phyloP scores from a whole-genome alignment of 306 rosid species.

The Cucumis hystrix region DNA sequence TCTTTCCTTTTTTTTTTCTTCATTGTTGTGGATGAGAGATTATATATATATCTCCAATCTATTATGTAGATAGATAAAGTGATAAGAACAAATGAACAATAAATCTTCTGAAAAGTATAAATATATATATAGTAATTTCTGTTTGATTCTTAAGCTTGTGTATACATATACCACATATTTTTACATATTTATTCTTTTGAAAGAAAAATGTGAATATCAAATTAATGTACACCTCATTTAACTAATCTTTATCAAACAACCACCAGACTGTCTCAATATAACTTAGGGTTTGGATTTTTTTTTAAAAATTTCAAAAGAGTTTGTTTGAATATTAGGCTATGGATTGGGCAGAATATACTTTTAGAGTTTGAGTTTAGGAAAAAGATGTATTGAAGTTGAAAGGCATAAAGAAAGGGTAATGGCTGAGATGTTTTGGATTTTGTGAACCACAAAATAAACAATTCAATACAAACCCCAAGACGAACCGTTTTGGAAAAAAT shows the following conservation, averaged over 20 bases:
- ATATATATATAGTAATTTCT: too few relatives aligned
- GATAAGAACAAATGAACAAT: neutral
- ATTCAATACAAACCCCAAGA: neutral
- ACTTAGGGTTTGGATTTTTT: too few relatives aligned
- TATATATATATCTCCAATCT: too few relatives aligned
- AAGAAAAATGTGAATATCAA: neutral
- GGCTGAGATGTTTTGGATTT: neutral
- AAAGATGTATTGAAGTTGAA: neutral
- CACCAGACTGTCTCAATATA: neutral
- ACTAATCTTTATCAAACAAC: neutral
- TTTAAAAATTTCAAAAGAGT: too few relatives aligned
- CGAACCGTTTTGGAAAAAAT: neutral
- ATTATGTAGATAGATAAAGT: neutral
- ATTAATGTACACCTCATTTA: neutral
- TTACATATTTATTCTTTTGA: too few relatives aligned
- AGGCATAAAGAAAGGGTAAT: neutral
- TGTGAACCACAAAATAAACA: neutral
- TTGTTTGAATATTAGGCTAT: neutral
- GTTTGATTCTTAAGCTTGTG: neutral
- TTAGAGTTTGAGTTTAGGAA: neutral
- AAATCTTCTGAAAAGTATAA: too few relatives aligned
- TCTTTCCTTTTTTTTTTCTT: too few relatives aligned
- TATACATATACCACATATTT: neutral
- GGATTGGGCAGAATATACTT: neutral
- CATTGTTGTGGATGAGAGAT: too few relatives aligned